Base-by-base conservation (phyloP, 2,329 filamentous ascomycete species). In the Balansia obtecta region DNA sequence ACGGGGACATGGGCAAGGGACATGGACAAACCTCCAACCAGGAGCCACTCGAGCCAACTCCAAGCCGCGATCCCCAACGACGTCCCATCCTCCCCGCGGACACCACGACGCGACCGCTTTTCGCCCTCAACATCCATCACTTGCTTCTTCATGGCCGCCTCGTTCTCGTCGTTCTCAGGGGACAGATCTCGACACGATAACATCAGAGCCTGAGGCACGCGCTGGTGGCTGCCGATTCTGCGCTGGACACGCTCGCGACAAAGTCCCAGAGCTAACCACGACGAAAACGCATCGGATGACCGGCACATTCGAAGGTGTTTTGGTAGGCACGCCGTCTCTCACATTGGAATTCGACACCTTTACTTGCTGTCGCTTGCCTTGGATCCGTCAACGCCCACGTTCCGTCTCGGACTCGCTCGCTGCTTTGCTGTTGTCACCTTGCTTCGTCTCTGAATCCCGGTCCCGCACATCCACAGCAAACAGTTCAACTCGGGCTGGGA, bases 11-110 rank as follows among this genome's bases (percentile, higher is more conserved):
- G 50, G 44, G 46, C 40, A 44, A 45, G 37, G 39, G 43, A 18
- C 22, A 34, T 41, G 18, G 37, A 38, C 48, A 49, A 49, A 47
- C 45, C 40, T 49, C 34, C 20, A 48, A 38, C 42, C 44, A 37
- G n/a, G 40, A 22, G 20, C 20, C 20, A 22, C 20, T 22, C 20
- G 38, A 50, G 15, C 41, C 33, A 38, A 43, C n/a, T 18, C 12
- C 34, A 32, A 55, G 48, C 50, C 47, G 45, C 50, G 39, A 46
- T 32, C 41, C 10, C 49, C 50, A 50, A 53, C 52, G 43, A 44
- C 54, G 5, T 47, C 37, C 45, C 40, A 37, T 40, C 43, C 41
- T 34, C n/a, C 22, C 46, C 51, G 40, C 30, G 22, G 12, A 37
- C 45, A 37, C 22, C 44, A 50, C 46, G 45, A 49, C 41, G 45